Evolutionary conservation across 2,329 filamentous ascomycete species (phyloP), one percentile per base, ranked within the genome.

Genomic region (Claviceps spartinae): DNA sequence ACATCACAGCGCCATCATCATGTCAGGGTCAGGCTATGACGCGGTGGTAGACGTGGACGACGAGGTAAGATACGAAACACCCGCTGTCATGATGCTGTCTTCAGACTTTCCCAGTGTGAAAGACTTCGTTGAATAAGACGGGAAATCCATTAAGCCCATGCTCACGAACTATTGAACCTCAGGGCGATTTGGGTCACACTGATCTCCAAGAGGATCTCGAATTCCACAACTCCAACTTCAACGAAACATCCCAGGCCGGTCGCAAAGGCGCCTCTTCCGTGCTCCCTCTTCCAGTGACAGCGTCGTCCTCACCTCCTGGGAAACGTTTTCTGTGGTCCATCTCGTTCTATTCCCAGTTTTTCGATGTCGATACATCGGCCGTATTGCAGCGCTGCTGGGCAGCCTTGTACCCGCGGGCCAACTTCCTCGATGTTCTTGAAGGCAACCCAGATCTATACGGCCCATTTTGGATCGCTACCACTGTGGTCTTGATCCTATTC

Each of bases 161-260:
- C 40, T 40, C n/a, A 40, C 38, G 13, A 7, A 4, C 8, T 5
- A 16, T 6, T 16, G 7, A 41, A 41, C 9, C 5, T n/a, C 66
- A 97, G 90, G 91, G 91, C 63, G 93, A 98, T 71, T 83, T 98
- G 66, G 93, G 93, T 63, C 90, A 96, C 72, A 98, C 93, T 53
- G 93, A 98, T 69, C 85, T 98, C 24, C 89, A 96, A 75, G 91
- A 96, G 69, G 93, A 97, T 71, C 89, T 98, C 67, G 93, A 97
- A 78, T 98, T 98, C 74, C 93, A 98, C 77, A 86, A 83, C 65
- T 96, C 90, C 58, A 81, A 86, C 73, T 94, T 94, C 69, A 80
- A 83, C 62, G 81, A 82, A 53, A 65, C 75, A 64, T 62, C 75
- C 59, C 63, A 67, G 16, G 68, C 72, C 54, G 72, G 70, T 38